phyloP scores from a whole-genome alignment of 495 filamentous ascomycete species.

The Daldinia loculata region DNA sequence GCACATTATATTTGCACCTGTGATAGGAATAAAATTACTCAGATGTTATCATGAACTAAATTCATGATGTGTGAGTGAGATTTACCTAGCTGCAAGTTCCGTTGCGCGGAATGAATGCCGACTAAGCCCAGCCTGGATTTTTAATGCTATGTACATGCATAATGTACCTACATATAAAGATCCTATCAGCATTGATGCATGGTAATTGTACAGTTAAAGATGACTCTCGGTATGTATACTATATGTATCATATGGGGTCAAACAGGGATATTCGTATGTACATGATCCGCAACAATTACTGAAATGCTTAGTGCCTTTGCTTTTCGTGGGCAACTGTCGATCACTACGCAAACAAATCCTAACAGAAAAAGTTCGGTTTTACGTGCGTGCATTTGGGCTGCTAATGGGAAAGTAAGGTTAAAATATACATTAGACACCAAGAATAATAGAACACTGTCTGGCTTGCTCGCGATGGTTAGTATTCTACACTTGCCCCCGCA shows the following conservation, averaged over 20 bases:
- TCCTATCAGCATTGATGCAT: not conserved
- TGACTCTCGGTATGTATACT: not conserved
- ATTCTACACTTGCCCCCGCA: not conserved
- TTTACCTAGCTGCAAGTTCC: not conserved
- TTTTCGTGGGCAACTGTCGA: slow-evolving; percentile 1
- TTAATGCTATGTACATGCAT: not conserved
- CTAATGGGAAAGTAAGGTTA: not conserved
- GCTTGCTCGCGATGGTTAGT: slow-evolving; percentile 5
- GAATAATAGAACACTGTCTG: not conserved
- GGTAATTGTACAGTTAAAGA: no score
- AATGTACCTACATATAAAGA: not conserved
- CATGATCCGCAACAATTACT: slow-evolving; percentile 2
- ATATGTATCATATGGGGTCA: not conserved
- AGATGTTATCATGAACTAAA: not conserved
- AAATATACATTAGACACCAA: not conserved
- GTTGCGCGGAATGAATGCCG: not conserved
- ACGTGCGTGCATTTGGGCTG: not conserved
- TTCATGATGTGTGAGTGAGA: slow-evolving; percentile 3
- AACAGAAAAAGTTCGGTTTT: not conserved
- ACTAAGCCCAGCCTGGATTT: not conserved
- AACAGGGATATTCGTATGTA: slow-evolving; percentile 1
- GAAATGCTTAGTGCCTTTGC: not conserved
- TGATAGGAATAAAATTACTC: not conserved
- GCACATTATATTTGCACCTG: not conserved
- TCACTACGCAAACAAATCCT: slow-evolving; percentile 3